Conservation (phyloP, 805 yeast genomes). For the Candida methanosorbosa region DNA sequence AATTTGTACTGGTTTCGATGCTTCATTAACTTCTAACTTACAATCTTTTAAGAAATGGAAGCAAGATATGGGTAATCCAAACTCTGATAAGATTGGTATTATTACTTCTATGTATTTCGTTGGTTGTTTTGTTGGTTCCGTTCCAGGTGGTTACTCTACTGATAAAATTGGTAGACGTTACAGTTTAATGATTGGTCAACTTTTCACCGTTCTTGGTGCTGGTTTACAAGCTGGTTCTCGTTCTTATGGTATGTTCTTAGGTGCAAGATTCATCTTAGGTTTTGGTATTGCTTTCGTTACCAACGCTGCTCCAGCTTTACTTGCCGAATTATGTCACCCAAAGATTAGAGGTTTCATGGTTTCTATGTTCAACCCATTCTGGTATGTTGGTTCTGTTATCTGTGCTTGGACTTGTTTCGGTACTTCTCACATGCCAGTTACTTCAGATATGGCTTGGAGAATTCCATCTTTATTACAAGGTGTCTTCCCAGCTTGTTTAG, state of each 20-base stretch:
- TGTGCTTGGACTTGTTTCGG: constrained; percentile 31
- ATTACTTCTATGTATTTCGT: constrained; percentile 32
- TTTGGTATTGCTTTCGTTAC: constrained; percentile 16
- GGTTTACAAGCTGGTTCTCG: constrained; percentile 24
- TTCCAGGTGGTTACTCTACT: neutral
- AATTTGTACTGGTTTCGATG: constrained; percentile 30
- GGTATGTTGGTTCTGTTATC: constrained; percentile 36
- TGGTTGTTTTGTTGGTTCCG: constrained; percentile 19
- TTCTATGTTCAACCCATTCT: constrained; percentile 33
- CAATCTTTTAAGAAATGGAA: constrained; percentile 37
- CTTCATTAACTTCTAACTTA: constrained; percentile 41
- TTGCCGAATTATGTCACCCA: constrained; percentile 21
- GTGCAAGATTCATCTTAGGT: constrained; percentile 24
- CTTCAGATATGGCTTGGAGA: constrained; percentile 39
- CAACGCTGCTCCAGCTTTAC: constrained; percentile 18
- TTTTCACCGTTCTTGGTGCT: constrained; percentile 17
- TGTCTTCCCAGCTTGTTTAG: constrained; percentile 31
- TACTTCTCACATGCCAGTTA: constrained; percentile 22
- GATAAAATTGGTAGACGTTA: constrained; percentile 15
- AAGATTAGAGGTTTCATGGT: constrained; percentile 21
- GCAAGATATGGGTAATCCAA: constrained; percentile 28
- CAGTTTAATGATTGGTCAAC: constrained; percentile 11
- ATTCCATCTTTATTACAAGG: constrained; percentile 45
- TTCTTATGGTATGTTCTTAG: constrained; percentile 22
- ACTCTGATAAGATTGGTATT: constrained; percentile 32